These are phyloP conservation scores for Simmondsia chinensis DNA, from an alignment of 148 eudicot species.

Conservation along the genomic window DNA sequence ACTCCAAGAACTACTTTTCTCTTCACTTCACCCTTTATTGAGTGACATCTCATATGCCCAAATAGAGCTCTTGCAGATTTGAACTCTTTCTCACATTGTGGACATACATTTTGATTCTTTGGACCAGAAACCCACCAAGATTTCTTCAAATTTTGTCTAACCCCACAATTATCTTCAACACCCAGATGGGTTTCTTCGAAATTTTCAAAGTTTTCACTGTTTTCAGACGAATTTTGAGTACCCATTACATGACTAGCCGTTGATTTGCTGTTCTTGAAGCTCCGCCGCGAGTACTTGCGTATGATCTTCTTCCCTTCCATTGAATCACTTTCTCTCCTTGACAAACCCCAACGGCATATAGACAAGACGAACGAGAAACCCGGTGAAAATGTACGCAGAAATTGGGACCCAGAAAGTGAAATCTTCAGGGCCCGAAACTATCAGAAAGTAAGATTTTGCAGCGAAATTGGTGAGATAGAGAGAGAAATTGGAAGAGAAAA, in stretches of 20 bases:
- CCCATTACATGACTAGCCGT: slow-evolving; percentile 42
- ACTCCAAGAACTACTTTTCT: neutral
- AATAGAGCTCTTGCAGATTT: slow-evolving; percentile 32
- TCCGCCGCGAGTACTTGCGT: too few species aligned
- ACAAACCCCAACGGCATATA: too few species aligned
- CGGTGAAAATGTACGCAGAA: too few species aligned
- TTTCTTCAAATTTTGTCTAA: slow-evolving; percentile 27
- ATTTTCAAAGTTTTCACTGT: slow-evolving; percentile 4
- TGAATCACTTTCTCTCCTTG: too few species aligned
- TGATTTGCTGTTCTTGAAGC: slow-evolving; percentile 22
- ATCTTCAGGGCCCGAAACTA: too few species aligned
- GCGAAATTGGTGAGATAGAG: too few species aligned
- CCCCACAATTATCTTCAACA: slow-evolving; percentile 13
- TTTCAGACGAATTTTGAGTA: slow-evolving; percentile 13
- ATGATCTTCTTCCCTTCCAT: too few species aligned
- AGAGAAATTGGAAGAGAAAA: too few species aligned
- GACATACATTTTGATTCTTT: slow-evolving; percentile 11
- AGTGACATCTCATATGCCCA: slow-evolving; percentile 49
- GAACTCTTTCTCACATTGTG: slow-evolving; percentile 53
- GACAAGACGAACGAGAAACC: too few species aligned
- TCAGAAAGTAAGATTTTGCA: too few species aligned
- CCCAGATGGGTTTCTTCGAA: slow-evolving; percentile 9
- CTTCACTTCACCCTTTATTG: slow-evolving; percentile 11
- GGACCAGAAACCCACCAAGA: slow-evolving; percentile 21
- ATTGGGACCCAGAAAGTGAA: too few species aligned